A percentile compares a stretch with the other conserved stretches of the same genome.
phyloP scores from a whole-genome alignment of 305 asterid species.

The Lippia alba region DNA sequence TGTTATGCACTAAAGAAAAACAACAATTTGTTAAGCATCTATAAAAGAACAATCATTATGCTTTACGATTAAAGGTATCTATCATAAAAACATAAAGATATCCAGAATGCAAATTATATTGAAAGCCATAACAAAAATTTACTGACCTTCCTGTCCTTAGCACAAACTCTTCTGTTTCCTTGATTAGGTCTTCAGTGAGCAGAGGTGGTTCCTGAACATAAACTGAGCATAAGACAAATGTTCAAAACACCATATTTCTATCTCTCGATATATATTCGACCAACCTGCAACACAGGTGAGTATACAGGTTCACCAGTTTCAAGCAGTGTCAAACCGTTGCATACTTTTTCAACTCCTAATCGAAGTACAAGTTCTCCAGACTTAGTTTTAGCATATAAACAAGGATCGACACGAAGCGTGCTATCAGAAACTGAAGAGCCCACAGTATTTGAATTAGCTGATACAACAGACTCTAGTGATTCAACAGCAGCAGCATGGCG shows the following conservation, averaged over 20 bases:
- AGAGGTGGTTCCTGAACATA: slow-evolving; percentile 81
- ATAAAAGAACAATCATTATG: background rate
- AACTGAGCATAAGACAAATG: slow-evolving; percentile 36
- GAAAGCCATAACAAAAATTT: slow-evolving; percentile 18
- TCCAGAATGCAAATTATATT: slow-evolving; percentile 19
- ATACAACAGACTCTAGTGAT: slow-evolving; percentile 66
- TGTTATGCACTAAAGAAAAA: background rate
- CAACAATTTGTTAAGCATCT: slow-evolving; percentile 12
- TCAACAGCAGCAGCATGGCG: slow-evolving; percentile 77
- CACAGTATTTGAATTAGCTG: slow-evolving; percentile 51
- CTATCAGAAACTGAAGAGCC: slow-evolving; percentile 53
- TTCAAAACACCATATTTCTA: slow-evolving; percentile 27
- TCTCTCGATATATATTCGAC: slow-evolving; percentile 38
- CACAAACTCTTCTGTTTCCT: slow-evolving; percentile 98
- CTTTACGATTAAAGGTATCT: slow-evolving; percentile 22
- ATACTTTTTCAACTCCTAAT: slow-evolving; percentile 81
- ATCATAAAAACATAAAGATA: slow-evolving; percentile 14
- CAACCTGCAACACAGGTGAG: slow-evolving; percentile 93
- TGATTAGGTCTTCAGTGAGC: slow-evolving; percentile 93
- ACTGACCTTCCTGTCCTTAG: slow-evolving; percentile 96
- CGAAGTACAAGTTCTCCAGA: slow-evolving; percentile 85
- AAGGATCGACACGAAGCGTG: slow-evolving; percentile 45
- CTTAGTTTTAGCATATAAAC: slow-evolving; percentile 71
- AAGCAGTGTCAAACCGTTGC: slow-evolving; percentile 76
- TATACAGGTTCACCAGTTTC: slow-evolving; percentile 95